Evolutionary conservation across 176 grass and related monocot genomes (phyloP).

Genomic region (Aegilops speltoides): DNA sequence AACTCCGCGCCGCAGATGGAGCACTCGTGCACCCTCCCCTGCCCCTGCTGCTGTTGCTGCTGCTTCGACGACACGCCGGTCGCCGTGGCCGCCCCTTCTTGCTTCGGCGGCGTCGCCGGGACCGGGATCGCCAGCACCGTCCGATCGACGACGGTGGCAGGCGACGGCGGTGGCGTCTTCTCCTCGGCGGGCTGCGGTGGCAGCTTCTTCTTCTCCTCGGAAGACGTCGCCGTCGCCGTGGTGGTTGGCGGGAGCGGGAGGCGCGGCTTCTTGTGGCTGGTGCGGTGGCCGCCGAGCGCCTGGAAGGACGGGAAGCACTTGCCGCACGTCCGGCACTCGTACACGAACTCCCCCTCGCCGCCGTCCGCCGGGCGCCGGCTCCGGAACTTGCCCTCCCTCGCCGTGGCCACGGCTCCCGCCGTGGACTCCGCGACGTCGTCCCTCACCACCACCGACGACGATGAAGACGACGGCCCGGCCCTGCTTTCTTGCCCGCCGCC

Average conservation of each 20-base stretch:
- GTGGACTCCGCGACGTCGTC: neutral
- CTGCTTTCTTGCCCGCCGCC: neutral
- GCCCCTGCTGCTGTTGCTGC: constrained; percentile 22
- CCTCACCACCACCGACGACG: neutral
- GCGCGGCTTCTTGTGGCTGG: constrained; percentile 91
- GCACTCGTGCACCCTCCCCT: constrained; percentile 66
- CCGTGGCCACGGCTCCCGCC: neutral
- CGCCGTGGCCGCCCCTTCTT: neutral
- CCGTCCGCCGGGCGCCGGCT: constrained; percentile 44
- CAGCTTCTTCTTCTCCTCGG: constrained; percentile 5
- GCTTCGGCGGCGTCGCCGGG: constrained; percentile 26
- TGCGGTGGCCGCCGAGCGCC: constrained; percentile 96
- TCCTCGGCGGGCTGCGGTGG: neutral
- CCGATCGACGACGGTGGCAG: neutral
- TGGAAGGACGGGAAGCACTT: constrained; percentile 92
- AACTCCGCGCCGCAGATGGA: constrained; percentile 84
- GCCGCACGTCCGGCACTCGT: constrained; percentile 92
- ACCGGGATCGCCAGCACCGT: constrained; percentile 32
- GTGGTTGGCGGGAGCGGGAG: neutral
- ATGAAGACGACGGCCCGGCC: neutral
- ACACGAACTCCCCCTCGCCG: constrained; percentile 44
- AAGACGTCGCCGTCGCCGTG: neutral
- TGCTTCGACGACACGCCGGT: neutral
- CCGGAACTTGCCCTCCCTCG: constrained; percentile 20
- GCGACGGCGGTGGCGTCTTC: neutral